Conservation (phyloP, 176 grass and related monocot genomes). For the Stipa capillata region DNA sequence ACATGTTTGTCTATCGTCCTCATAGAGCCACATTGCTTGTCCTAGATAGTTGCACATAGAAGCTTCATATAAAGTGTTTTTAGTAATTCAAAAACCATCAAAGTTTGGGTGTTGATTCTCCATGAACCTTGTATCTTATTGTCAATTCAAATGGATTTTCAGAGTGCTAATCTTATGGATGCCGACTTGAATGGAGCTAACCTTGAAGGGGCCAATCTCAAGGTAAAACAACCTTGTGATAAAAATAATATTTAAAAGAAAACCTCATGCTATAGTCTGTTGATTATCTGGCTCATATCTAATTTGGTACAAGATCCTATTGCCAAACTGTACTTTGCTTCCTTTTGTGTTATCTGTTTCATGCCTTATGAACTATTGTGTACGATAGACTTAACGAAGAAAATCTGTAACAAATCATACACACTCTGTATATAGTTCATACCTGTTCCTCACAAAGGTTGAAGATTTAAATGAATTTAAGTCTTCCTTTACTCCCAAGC, state of each 20-base stretch:
- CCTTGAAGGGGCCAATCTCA: slow-evolving; percentile 97
- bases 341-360: background rate
- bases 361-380: background rate
- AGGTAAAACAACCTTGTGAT: slow-evolving; percentile 46
- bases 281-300: background rate
- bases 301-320: background rate
- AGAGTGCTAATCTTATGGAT: slow-evolving; percentile 67
- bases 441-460: background rate
- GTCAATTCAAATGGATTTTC: slow-evolving; percentile 26
- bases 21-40: background rate
- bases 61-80: background rate
- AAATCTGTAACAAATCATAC: background rate
- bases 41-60: background rate
- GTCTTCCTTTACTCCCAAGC: background rate
- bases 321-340: background rate
- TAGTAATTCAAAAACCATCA: background rate
- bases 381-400: too few relatives aligned
- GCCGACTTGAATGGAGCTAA: slow-evolving; percentile 76
- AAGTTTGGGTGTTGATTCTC: slow-evolving; percentile 13
- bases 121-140: slow-evolving; percentile 8
- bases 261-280: background rate
- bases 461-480: background rate
- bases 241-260: background rate
- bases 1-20: background rate
- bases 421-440: background rate